A percentile compares a stretch with the other conserved stretches of the same genome.
Evolutionary conservation across 2,329 filamentous ascomycete species (phyloP).

Genomic region (Alternaria infectoria): DNA sequence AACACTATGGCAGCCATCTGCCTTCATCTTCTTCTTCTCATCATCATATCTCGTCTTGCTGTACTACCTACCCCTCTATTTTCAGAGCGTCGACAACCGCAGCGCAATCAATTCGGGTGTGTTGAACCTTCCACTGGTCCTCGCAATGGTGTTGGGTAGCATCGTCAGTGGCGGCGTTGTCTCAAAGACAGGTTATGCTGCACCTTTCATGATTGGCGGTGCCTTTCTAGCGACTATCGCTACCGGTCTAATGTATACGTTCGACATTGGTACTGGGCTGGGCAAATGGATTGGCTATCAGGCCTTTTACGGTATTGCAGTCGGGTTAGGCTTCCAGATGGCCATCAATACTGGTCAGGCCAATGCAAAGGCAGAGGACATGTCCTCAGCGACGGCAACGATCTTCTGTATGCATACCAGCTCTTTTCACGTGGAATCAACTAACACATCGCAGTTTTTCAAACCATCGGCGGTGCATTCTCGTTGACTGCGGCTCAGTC

Average conservation of each 20-base stretch:
- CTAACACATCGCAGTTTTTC: constrained; percentile 34
- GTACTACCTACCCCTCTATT: constrained; percentile 59
- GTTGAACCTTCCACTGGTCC: constrained; percentile 51
- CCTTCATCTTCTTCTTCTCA: constrained; percentile 47
- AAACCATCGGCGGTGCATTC: constrained; percentile 51
- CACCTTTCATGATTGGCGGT: constrained; percentile 41
- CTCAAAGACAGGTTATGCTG: constrained; percentile 42
- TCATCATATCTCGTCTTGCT: constrained; percentile 49
- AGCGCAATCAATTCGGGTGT: constrained; percentile 50
- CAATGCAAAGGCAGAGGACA: constrained; percentile 37
- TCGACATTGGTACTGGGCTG: constrained; percentile 43
- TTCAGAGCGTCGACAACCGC: constrained; percentile 52
- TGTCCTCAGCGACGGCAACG: constrained; percentile 46
- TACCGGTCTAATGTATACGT: constrained; percentile 52
- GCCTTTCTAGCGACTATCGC: constrained; percentile 40
- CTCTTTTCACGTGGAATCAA: not conserved
- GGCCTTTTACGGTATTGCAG: constrained; percentile 50
- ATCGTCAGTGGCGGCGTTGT: constrained; percentile 2
- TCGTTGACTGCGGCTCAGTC: constrained; percentile 49
- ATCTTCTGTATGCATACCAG: constrained; percentile 32
- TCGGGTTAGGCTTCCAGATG: constrained; percentile 30
- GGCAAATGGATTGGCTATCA: constrained; percentile 57
- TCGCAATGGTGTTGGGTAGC: constrained; percentile 33
- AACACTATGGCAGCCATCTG: constrained; percentile 39
- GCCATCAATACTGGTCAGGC: constrained; percentile 48